These are phyloP conservation scores for Trichophyton rubrum DNA, from an alignment of 2,329 filamentous ascomycete genomes.

Conservation along the genomic window DNA sequence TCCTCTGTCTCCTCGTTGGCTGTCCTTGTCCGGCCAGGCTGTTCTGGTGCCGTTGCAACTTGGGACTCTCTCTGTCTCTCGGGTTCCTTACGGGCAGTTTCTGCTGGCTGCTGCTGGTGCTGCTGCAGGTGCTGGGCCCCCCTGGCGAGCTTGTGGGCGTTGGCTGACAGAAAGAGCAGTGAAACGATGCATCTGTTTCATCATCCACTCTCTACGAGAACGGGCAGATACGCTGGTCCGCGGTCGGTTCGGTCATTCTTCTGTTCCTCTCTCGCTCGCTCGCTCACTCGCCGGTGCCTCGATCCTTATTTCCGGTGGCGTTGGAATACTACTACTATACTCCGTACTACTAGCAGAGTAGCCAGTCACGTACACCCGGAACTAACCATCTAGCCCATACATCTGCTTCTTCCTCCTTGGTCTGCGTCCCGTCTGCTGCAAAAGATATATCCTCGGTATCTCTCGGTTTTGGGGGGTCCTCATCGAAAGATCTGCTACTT, in stretches of 20 bases:
- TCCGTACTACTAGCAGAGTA: not conserved
- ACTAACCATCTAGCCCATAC: not conserved
- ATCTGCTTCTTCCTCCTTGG: not conserved
- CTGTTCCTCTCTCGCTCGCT: not conserved
- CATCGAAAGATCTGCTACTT: not conserved
- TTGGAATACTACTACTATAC: not conserved
- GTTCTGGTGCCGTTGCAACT: no score
- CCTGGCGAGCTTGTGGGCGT: not conserved
- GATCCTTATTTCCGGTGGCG: not conserved
- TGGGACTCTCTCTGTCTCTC: no score
- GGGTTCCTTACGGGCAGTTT: no score
- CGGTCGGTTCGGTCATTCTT: not conserved
- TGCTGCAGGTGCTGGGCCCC: no score
- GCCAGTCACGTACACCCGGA: no score
- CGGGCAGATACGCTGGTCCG: not conserved
- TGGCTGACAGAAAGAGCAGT: not conserved
- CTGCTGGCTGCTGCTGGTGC: no score
- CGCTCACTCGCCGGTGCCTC: not conserved
- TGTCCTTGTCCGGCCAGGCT: not conserved
- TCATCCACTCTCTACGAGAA: not conserved
- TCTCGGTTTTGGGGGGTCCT: no score
- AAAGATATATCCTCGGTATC: not conserved
- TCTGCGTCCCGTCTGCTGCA: not conserved
- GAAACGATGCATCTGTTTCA: conserved; percentile 3
- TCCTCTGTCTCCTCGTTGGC: not conserved